phyloP scores from a whole-genome alignment of 2,329 filamentous ascomycete species.

The Xylaria sp. region DNA sequence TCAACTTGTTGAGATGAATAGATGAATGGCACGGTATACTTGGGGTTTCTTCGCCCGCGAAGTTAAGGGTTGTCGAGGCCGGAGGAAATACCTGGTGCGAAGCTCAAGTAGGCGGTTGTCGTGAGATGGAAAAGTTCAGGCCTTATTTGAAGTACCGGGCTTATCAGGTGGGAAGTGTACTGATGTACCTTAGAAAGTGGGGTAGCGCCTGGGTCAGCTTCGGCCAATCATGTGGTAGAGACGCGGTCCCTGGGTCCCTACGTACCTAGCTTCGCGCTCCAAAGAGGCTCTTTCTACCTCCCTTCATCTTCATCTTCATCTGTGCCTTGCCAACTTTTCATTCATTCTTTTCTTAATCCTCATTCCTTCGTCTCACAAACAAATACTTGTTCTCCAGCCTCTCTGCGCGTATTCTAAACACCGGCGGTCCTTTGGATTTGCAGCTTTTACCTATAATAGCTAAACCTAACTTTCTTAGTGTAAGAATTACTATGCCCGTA shows the following conservation, averaged over 20 bases:
- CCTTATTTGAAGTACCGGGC: neutral
- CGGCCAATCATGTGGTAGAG: slow-evolving; percentile 25
- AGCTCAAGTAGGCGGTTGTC: neutral
- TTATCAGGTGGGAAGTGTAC: no score
- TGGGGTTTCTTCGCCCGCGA: neutral
- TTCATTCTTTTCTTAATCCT: neutral
- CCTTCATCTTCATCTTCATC: neutral
- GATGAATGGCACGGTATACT: neutral
- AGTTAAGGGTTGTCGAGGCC: neutral
- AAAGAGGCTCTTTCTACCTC: neutral
- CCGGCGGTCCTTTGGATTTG: no score
- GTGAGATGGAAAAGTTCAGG: slow-evolving; percentile 7
- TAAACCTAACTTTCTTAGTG: neutral
- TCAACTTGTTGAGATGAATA: neutral
- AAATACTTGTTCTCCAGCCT: neutral
- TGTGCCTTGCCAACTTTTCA: neutral
- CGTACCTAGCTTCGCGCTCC: slow-evolving; percentile 23
- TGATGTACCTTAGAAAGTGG: slow-evolving; percentile 35
- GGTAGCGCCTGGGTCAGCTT: neutral
- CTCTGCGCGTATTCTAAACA: no score
- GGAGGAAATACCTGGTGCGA: neutral
- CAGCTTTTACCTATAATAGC: neutral
- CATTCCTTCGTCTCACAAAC: neutral
- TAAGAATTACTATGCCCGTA: neutral
- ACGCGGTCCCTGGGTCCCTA: slow-evolving; percentile 26